A percentile compares a stretch with the other conserved stretches of the same genome.
Evolutionary conservation across 2,329 filamentous ascomycete species (phyloP).

Genomic region (Coniella lustricola): DNA sequence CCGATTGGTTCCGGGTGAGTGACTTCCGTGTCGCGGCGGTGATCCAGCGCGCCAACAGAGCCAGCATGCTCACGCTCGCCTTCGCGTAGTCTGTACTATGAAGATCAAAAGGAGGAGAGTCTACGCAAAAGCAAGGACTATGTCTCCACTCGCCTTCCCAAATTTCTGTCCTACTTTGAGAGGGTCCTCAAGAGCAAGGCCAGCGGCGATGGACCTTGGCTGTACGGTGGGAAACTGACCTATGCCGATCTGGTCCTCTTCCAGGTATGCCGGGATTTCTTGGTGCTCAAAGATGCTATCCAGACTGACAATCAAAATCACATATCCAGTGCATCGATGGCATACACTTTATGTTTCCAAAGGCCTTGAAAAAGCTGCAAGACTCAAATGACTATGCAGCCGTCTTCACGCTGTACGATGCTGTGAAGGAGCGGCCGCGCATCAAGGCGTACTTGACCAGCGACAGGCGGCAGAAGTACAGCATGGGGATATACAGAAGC

Average conservation of each 20-base stretch:
- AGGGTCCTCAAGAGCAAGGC: slow-evolving; percentile 53
- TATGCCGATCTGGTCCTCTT: slow-evolving; percentile 70
- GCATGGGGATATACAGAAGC: slow-evolving; percentile 60
- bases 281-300: neutral
- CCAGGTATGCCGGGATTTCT: slow-evolving; percentile 42
- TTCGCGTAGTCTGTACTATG: slow-evolving; percentile 51
- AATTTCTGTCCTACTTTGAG: slow-evolving; percentile 66
- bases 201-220: slow-evolving; percentile 52
- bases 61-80: neutral
- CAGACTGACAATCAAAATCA: slow-evolving; percentile 18
- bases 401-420: slow-evolving; percentile 58
- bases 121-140: slow-evolving; percentile 51
- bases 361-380: slow-evolving; percentile 50
- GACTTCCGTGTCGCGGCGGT: too few relatives aligned
- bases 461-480: slow-evolving; percentile 54
- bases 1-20: slow-evolving; percentile 45
- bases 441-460: slow-evolving; percentile 65
- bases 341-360: slow-evolving; percentile 61
- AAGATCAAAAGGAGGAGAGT: slow-evolving; percentile 66
- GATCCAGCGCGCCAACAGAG: too few relatives aligned
- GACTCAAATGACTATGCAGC: slow-evolving; percentile 48
- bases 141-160: slow-evolving; percentile 56
- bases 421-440: slow-evolving; percentile 54
- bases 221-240: slow-evolving; percentile 58
- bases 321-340: slow-evolving; percentile 48